A percentile compares a stretch with the other conserved stretches of the same genome.
phyloP scores from a whole-genome alignment of 306 rosid species.

The Quercus rubra region DNA sequence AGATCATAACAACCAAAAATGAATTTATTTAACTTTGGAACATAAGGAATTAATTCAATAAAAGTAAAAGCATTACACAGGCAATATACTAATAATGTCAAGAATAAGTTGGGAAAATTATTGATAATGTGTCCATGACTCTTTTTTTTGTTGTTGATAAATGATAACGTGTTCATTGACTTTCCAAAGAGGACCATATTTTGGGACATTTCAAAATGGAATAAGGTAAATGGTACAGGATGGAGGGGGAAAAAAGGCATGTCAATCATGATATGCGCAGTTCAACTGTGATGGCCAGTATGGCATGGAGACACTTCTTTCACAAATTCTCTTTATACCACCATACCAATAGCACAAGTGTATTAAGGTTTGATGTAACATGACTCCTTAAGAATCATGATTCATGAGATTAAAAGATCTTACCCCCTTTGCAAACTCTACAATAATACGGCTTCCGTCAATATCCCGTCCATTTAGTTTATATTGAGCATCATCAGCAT shows the following conservation, averaged over 20 bases:
- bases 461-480: conserved; percentile 72
- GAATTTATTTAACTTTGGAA: not conserved
- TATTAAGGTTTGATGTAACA: not conserved
- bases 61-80: not conserved
- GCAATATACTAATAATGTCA: not conserved
- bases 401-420: not conserved
- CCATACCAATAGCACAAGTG: not conserved
- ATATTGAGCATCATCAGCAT: conserved; percentile 88
- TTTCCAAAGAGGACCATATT: too few species aligned
- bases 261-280: not conserved
- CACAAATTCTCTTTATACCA: too few species aligned
- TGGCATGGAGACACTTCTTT: not conserved
- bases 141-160: too few species aligned
- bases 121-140: too few species aligned
- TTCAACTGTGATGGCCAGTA: not conserved
- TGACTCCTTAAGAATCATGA: not conserved
- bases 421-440: conserved; percentile 82
- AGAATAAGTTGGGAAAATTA: not conserved
- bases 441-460: conserved; percentile 71
- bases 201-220: too few species aligned
- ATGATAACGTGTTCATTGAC: too few species aligned
- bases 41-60: not conserved
- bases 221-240: too few species aligned
- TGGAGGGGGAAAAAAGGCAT: not conserved
- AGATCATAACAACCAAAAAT: not conserved